Evolutionary conservation across 2,329 filamentous ascomycete species (phyloP), one percentile per base, ranked within the genome.

Genomic region (Penicillium frequentans): DNA sequence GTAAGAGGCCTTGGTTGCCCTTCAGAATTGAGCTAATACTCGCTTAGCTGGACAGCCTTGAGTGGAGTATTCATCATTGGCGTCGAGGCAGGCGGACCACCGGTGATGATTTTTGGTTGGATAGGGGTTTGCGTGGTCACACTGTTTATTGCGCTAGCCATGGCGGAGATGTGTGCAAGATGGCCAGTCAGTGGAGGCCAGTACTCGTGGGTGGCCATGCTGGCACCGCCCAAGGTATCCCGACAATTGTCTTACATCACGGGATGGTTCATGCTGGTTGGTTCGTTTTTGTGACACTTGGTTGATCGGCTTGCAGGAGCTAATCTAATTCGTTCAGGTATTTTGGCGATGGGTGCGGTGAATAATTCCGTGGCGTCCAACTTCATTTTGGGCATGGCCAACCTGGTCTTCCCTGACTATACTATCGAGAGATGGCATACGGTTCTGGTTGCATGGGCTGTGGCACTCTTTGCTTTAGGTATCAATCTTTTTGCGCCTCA

Each of bases 341-440:
- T 5, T 72, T 78, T 48, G 3, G 76, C 79, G 4, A 82, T 83
- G 79, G 81, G 81, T 7, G 79, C 81, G 3, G 78, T 77, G 2
- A 83, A 83, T 65, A 81, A 81, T 62, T 82, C 79, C 59, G 77
- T 85, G 45, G 74, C 73, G 2, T 78, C 81, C 14, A 84, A 84
- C 55, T 84, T 84, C 67, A 73, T 84, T 50, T 77, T 84, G 0
- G 83, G 82, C 2, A 75, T 79, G 57, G 80, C 79, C 5, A 82
- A 83, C 33, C 71, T 85, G 7, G 79, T 80, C 55, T 77, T 81
- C 54, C 79, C 79, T 0, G 66, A 65, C 3, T 85, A 79, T 56
- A 75, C 71, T 1, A 84, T 85, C 54, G 71, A 84, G 59, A 73
- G 82, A 21, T 85, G 82, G 82, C 82, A 85, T 55, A 80, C 78